A percentile compares a stretch with the other conserved stretches of the same genome.
phyloP scores from a whole-genome alignment of 1,284 basidiomycete species.

The Sporisorium exsertum region DNA sequence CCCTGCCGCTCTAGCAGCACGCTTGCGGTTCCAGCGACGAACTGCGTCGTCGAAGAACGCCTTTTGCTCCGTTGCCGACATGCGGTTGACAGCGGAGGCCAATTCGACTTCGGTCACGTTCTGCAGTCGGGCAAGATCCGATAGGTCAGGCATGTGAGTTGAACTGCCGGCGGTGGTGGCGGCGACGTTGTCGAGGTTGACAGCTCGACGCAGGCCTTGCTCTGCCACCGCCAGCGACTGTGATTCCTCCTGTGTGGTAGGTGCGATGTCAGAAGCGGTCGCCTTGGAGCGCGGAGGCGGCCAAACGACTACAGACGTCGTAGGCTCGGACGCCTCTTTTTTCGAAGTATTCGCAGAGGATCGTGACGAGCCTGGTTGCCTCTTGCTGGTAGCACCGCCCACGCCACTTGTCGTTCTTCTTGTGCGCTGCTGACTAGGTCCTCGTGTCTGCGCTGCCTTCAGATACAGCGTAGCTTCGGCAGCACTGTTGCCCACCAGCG shows the following conservation, averaged over 20 bases:
- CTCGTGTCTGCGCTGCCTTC: conserved; percentile 2
- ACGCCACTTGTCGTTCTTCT: background rate
- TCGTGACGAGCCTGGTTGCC: conserved; percentile 1
- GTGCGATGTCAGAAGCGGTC: background rate
- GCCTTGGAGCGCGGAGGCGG: conserved; percentile 19
- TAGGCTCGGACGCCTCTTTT: background rate
- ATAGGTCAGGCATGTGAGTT: conserved; percentile 14
- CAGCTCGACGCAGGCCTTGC: conserved; percentile 22
- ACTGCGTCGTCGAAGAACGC: conserved; percentile 33
- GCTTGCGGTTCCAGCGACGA: conserved; percentile 29
- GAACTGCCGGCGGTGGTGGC: background rate
- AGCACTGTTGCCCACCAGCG: conserved; percentile 24
- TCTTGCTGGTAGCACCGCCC: background rate
- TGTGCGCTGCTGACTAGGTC: conserved; percentile 3
- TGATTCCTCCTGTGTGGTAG: conserved; percentile 20
- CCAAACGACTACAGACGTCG: conserved; percentile 14
- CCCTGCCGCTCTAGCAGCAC: conserved; percentile 10
- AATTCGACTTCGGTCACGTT: conserved; percentile 32
- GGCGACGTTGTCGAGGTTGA: background rate
- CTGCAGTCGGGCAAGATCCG: conserved; percentile 27
- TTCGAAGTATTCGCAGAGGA: conserved; percentile 9
- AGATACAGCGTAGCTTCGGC: conserved; percentile 33
- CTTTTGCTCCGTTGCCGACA: conserved; percentile 28
- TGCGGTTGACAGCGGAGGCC: conserved; percentile 30
- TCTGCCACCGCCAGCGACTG: conserved; percentile 28